These are phyloP conservation scores for Lentinula raphanica DNA, from an alignment of 768 basidiomycete genomes.

Conservation along the genomic window DNA sequence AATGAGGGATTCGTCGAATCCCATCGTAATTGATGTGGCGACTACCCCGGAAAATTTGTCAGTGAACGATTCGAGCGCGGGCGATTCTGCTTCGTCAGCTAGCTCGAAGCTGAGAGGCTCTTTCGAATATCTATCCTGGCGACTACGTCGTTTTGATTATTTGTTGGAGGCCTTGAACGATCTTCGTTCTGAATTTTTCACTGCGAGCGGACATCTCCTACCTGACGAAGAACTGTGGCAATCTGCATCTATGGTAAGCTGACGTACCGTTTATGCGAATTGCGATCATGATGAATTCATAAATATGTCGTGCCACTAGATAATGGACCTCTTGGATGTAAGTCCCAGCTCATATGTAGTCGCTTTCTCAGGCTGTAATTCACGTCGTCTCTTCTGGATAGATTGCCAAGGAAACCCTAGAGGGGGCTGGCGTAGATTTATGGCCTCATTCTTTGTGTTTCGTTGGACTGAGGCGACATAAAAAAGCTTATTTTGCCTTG, in stretches of 20 bases:
- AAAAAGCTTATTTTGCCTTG: slow-evolving; percentile 5
- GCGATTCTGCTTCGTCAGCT: not conserved
- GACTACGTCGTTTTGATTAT: slow-evolving; percentile 1
- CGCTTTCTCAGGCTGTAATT: too few relatives aligned
- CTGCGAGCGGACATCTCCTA: not conserved
- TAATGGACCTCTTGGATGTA: slow-evolving; percentile 1
- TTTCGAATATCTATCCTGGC: not conserved
- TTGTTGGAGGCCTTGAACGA: not conserved
- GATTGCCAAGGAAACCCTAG: not conserved
- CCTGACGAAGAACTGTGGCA: not conserved
- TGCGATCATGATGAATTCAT: not conserved
- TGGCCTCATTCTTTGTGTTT: slow-evolving; percentile 3
- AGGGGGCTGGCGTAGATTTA: not conserved
- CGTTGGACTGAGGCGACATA: not conserved
- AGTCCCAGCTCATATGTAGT: not conserved
- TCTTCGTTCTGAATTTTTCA: slow-evolving; percentile 1
- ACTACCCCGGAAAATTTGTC: not conserved
- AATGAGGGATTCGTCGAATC: not conserved
- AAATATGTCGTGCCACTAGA: too few relatives aligned
- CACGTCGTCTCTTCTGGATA: too few relatives aligned
- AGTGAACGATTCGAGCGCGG: not conserved
- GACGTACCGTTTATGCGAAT: not conserved
- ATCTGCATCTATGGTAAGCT: slow-evolving; percentile 1
- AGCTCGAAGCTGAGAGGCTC: not conserved
- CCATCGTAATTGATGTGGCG: not conserved